Evolutionary conservation across 768 basidiomycete genomes (phyloP).

Genomic region (Chalciporus piperatus): DNA sequence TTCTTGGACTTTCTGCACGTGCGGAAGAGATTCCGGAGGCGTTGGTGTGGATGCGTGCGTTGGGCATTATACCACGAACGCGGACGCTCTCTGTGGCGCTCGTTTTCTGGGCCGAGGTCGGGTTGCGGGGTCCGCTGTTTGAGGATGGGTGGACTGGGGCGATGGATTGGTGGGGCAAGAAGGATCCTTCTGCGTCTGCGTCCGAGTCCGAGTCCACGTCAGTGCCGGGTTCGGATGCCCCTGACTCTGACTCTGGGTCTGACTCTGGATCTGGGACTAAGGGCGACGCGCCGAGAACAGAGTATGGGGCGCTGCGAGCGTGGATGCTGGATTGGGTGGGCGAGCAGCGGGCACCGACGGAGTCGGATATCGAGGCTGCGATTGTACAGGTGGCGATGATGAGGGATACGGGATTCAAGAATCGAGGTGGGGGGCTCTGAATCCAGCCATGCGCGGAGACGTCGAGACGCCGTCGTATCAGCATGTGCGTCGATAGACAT

Average conservation of each 20-base stretch:
- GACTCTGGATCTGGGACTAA: too few relatives aligned
- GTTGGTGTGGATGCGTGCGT: conserved; percentile 71
- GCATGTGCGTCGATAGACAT: too few relatives aligned
- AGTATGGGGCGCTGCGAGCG: conserved; percentile 24
- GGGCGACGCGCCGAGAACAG: conserved; percentile 24
- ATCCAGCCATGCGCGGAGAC: conserved; percentile 15
- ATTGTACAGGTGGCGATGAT: conserved; percentile 27
- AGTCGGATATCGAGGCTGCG: conserved; percentile 34
- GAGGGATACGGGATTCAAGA: conserved; percentile 16
- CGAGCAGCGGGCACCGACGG: conserved; percentile 41
- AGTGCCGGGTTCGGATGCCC: too few relatives aligned
- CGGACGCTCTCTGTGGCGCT: conserved; percentile 60
- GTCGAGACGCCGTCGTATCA: too few relatives aligned
- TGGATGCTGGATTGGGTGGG: conserved; percentile 66
- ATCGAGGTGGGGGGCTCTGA: too few relatives aligned
- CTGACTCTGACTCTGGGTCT: too few relatives aligned
- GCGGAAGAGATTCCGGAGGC: conserved; percentile 61
- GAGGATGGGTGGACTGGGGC: conserved; percentile 37
- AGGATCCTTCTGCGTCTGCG: conserved; percentile 5
- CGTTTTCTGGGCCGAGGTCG: conserved; percentile 71
- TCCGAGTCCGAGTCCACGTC: too few relatives aligned
- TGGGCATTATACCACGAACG: conserved; percentile 50
- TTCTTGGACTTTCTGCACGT: conserved; percentile 51
- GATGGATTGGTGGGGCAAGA: conserved; percentile 29
- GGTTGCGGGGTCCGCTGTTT: conserved; percentile 56